A percentile compares a stretch with the other conserved stretches of the same genome.
phyloP scores from a whole-genome alignment of 768 basidiomycete species.

The Galerina marginata region DNA sequence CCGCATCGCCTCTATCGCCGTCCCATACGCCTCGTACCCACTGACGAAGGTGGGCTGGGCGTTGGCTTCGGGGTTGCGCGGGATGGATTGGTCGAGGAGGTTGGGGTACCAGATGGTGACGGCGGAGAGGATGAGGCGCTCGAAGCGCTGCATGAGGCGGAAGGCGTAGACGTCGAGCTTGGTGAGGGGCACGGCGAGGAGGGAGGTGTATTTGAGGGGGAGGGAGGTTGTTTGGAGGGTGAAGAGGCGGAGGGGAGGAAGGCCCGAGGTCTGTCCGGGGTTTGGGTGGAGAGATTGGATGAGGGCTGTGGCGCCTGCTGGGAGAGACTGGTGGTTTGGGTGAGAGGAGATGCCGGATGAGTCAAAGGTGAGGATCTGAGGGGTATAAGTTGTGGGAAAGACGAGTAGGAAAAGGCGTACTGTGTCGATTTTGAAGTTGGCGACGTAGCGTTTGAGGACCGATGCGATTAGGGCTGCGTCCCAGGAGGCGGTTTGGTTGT shows the following conservation, averaged over 20 bases:
- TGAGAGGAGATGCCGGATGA: conserved; percentile 76
- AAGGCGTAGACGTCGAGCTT: conserved; percentile 49
- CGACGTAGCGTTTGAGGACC: conserved; percentile 63
- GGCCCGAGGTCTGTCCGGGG: conserved; percentile 16
- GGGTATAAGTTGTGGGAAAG: background rate
- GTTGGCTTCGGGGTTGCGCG: conserved; percentile 21
- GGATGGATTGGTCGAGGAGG: conserved; percentile 12
- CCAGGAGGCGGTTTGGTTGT: conserved; percentile 76
- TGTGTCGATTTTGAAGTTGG: conserved; percentile 61
- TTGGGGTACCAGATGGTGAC: conserved; percentile 22
- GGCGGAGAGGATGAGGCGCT: conserved; percentile 22
- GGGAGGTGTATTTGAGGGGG: conserved; percentile 63
- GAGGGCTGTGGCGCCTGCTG: conserved; percentile 56
- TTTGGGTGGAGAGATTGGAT: conserved; percentile 26
- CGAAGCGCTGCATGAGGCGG: conserved; percentile 29
- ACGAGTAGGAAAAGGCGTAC: conserved; percentile 44
- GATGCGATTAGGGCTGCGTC: conserved; percentile 60
- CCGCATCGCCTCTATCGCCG: conserved; percentile 70
- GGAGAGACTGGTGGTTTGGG: conserved; percentile 83
- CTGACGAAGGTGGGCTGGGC: conserved; percentile 57
- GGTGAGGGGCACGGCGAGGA: conserved; percentile 53
- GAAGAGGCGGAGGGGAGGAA: conserved; percentile 50
- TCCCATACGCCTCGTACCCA: conserved; percentile 57
- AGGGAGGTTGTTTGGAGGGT: conserved; percentile 64
- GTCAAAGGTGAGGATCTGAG: conserved; percentile 89